phyloP scores from a whole-genome alignment of 2,329 filamentous ascomycete genomes.

The Hortaea sp. region DNA sequence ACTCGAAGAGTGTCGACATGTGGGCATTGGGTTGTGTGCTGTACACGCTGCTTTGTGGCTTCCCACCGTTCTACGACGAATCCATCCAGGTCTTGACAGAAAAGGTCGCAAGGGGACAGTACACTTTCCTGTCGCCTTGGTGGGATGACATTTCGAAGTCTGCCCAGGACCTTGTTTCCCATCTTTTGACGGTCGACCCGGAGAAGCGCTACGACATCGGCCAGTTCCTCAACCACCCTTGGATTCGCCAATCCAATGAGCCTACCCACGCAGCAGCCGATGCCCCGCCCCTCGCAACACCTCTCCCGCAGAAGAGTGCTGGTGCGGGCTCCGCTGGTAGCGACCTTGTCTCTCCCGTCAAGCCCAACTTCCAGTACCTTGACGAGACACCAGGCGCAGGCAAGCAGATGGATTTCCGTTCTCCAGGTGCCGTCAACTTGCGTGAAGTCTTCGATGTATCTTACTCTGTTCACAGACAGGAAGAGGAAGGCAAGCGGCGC shows the following conservation, averaged over 20 bases:
- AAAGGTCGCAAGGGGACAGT: constrained; percentile 93
- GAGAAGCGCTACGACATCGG: constrained; percentile 90
- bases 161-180: constrained; percentile 86
- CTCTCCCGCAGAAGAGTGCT: constrained; percentile 46
- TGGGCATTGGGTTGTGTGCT: constrained; percentile 96
- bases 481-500: constrained; percentile 86
- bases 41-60: constrained; percentile 93
- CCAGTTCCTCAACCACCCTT: constrained; percentile 89
- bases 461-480: constrained; percentile 94
- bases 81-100: constrained; percentile 94
- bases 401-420: constrained; percentile 81
- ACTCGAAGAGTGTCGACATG: constrained; percentile 99
- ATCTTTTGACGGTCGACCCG: constrained; percentile 87
- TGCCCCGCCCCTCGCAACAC: constrained; percentile 62
- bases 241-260: constrained; percentile 67
- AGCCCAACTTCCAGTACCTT: constrained; percentile 44
- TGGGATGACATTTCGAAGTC: constrained; percentile 98
- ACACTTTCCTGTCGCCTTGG: constrained; percentile 96
- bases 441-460: constrained; percentile 96
- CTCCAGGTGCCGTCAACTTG: constrained; percentile 85
- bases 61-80: constrained; percentile 97
- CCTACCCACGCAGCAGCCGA: constrained; percentile 57
- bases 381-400: constrained; percentile 45
- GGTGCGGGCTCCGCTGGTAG: constrained; percentile 28
- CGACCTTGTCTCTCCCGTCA: constrained; percentile 29